phyloP scores from a whole-genome alignment of 805 yeast species.

The Ascoidea tarda region DNA sequence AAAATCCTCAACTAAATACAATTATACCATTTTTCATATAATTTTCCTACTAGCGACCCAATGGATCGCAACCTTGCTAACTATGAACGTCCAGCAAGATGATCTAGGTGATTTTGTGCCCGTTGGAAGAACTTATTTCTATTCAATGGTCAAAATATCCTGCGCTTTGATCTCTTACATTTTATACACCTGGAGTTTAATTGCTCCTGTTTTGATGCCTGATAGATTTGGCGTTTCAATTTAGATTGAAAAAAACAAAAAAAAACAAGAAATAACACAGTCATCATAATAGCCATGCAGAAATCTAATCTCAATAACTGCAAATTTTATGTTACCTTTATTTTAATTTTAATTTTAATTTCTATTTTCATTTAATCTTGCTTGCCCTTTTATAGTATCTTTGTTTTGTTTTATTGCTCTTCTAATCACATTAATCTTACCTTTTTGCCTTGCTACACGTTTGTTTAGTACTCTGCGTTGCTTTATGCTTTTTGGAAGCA shows the following conservation, averaged over 20 bases:
- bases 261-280: background rate
- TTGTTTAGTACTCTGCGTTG: no score
- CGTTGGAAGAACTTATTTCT: conserved; percentile 92
- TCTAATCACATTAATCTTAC: no score
- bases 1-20: conserved; percentile 53
- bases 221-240: conserved; percentile 47
- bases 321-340: background rate
- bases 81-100: conserved; percentile 80
- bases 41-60: conserved; percentile 93
- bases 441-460: no score
- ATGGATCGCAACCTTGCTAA: conserved; percentile 86
- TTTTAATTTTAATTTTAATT: background rate
- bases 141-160: conserved; percentile 86
- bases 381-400: background rate
- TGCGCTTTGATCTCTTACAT: conserved; percentile 87
- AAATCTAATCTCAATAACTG: background rate
- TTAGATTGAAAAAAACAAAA: background rate
- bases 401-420: no score
- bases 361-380: background rate
- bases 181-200: conserved; percentile 78
- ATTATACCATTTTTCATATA: conserved; percentile 77
- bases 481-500: no score
- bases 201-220: conserved; percentile 85
- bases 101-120: conserved; percentile 85
- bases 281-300: background rate